Evolutionary conservation across 441 rosid genomes (phyloP), one percentile per base, ranked within the genome.

Genomic region (Biscutella laevigata): DNA sequence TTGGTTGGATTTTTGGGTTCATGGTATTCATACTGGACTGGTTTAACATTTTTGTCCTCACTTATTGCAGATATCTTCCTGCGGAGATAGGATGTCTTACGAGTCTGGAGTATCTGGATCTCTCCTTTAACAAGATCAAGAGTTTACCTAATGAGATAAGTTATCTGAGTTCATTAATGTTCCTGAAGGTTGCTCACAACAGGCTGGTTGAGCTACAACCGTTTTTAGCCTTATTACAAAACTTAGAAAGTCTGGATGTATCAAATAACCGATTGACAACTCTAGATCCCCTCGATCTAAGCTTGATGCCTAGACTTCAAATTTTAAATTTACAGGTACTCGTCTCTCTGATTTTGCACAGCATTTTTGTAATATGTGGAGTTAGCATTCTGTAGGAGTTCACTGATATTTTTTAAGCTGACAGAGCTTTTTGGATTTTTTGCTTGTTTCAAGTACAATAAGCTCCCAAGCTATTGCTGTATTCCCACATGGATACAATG

Each of bases 121-220:
- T 92, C 48, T 88, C 98, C 44, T 92, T 83, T 71, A 92, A 92
- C 73, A 92, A 88, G 72, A 68, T 92, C 70, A 92, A 86, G 78
- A 61, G 30, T 66, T 76, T 92, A 57, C 98, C 98, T 11, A 43
- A 54, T 34, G 96, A 92, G 78, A 77, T 92, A 28, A 64, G 77
- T 56, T 73, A 59, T 69, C 72, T 92, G 61, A 82, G 64, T 53
- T 74, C 78, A 32, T 81, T 92, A 74, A 73, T 73, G 44, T 75
- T 77, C 28, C 61, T 92, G 71, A 92, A 84, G 72, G 79, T 80
- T 5, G 81, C 98, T 30, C 81, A 86, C 68, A 92, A 92, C 71
- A 92, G 82, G 69, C 78, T 92, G 59, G 71, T 74, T 62, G 88
- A 83, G 59, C 57, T 92, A 19, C 84, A 94, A 17, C 35, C 62